Evolutionary conservation across 192 early-diverging fungal genomes (phyloP), one percentile per base, ranked within the genome.

Genomic region (Chytriomyces sp.): DNA sequence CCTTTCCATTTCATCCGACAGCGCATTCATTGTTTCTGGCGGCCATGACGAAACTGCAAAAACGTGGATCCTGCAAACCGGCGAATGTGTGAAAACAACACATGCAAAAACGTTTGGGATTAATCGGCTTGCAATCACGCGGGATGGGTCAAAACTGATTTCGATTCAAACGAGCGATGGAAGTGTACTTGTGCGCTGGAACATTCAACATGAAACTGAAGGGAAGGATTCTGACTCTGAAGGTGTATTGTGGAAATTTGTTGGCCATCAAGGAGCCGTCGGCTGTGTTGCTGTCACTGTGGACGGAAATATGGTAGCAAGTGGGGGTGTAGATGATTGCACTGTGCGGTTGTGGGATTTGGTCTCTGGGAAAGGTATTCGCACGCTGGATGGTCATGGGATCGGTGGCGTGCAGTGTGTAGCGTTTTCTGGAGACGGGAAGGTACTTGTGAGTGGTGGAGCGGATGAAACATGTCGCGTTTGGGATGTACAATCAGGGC

Each of bases 361-460:
- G 53, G 44, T 45, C 9, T 59, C 67, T 16, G 80, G 75, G 10
- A 50, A 48, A 9, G 70, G 78, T 49, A 45, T 80, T 24, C 45
- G 74, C n/a, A 80, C 79, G 47, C 62, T 80, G 7, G 68, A 72
- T 9, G 79, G 79, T 6, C 79, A 80, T 72, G 67, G 67, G 18
- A 73, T 9, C 13, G 75, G 57, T n/a, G 44, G 45, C 2, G 74
- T 80, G 26, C 45, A 69, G 45, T 18, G 57, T 53, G 75, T 80
- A 18, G 6, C n/a, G 13, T 10, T 80, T 8, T 70, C 66, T 11
- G 18, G 44, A 11, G 79, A 80, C 70, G 61, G 72, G 3, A 18
- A 24, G 53, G 69, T 44, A 44, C 35, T 80, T 57, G 53, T 80
- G 1, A 45, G 23, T 23, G 79, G 79, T 35, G 47, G 46, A 24